Evolutionary conservation across 2,329 filamentous ascomycete genomes (phyloP).

Genomic region (Pseudopithomyces chartarum): DNA sequence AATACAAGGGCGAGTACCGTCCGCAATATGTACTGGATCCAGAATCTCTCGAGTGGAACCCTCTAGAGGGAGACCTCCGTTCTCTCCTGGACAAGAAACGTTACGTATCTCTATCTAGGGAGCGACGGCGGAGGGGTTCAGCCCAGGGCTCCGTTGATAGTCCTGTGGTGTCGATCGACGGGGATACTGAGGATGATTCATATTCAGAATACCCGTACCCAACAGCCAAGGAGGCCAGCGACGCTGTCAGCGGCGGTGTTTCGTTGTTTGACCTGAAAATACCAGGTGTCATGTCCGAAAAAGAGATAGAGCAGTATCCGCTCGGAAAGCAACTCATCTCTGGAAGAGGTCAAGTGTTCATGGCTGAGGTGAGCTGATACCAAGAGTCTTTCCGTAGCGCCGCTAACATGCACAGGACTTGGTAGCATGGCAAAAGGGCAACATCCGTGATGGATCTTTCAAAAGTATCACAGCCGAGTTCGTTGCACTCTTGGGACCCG

Average conservation of each 20-base stretch:
- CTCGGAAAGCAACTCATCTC: conserved; percentile 65
- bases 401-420: conserved; percentile 53
- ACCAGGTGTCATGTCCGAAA: conserved; percentile 66
- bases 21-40: conserved; percentile 78
- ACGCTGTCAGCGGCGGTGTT: conserved; percentile 41
- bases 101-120: conserved; percentile 55
- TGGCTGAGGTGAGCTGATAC: conserved; percentile 41
- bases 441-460: conserved; percentile 57
- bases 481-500: conserved; percentile 67
- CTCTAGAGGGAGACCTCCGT: conserved; percentile 59
- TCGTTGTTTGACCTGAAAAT: conserved; percentile 66
- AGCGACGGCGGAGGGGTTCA: conserved; percentile 32
- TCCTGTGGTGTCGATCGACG: neutral
- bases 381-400: conserved; percentile 45
- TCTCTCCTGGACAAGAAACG: conserved; percentile 59
- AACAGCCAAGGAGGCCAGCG: conserved; percentile 34
- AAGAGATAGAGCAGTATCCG: conserved; percentile 59
- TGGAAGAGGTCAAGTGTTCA: conserved; percentile 44
- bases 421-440: conserved; percentile 62
- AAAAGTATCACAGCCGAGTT: conserved; percentile 71
- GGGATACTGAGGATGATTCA: conserved; percentile 13
- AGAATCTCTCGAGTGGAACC: conserved; percentile 66
- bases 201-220: conserved; percentile 31
- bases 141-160: neutral
- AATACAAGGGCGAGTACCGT: conserved; percentile 79